Evolutionary conservation across 495 filamentous ascomycete genomes (phyloP).

Genomic region (Lasiosphaeria ovina): DNA sequence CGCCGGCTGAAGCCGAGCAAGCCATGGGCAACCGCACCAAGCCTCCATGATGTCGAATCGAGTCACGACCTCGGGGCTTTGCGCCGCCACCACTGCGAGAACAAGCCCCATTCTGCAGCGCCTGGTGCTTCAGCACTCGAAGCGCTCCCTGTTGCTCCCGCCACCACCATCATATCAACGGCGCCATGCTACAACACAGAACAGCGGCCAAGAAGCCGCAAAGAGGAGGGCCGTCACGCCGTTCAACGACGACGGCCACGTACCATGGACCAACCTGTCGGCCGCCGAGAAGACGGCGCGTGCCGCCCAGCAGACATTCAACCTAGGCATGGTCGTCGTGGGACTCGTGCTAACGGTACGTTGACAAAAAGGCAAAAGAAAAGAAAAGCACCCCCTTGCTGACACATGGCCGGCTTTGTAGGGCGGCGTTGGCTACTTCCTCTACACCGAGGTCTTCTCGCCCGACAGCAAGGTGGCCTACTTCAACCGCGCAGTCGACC

Average conservation of each 20-base stretch:
- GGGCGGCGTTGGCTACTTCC: conserved; percentile 72
- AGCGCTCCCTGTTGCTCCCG: not conserved
- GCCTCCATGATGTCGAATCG: conserved; percentile 27
- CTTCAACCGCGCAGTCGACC: conserved; percentile 83
- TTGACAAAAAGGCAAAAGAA: conserved; percentile 33
- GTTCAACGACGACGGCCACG: conserved; percentile 75
- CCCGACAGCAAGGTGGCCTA: conserved; percentile 80
- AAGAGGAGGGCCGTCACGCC: conserved; percentile 68
- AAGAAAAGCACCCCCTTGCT: conserved; percentile 16
- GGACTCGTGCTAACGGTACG: conserved; percentile 68
- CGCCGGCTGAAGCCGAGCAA: conserved; percentile 18
- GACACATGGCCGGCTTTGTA: conserved; percentile 27
- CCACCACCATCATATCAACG: conserved; percentile 1
- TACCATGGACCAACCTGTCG: conserved; percentile 76
- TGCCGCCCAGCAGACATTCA: conserved; percentile 86
- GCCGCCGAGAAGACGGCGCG: conserved; percentile 75
- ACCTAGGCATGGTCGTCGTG: conserved; percentile 71
- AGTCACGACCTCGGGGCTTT: conserved; percentile 18
- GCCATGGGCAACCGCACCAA: conserved; percentile 25
- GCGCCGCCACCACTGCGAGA: conserved; percentile 10
- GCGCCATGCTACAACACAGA: conserved; percentile 33
- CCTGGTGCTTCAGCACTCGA: conserved; percentile 2
- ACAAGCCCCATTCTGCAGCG: not conserved
- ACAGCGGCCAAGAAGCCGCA: conserved; percentile 28
- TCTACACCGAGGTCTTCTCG: conserved; percentile 85